Percentiles rank a stretch among this genome's conserved stretches.
Conservation (phyloP, 169 alveolate species). For the Besnoitia besnoiti region DNA sequence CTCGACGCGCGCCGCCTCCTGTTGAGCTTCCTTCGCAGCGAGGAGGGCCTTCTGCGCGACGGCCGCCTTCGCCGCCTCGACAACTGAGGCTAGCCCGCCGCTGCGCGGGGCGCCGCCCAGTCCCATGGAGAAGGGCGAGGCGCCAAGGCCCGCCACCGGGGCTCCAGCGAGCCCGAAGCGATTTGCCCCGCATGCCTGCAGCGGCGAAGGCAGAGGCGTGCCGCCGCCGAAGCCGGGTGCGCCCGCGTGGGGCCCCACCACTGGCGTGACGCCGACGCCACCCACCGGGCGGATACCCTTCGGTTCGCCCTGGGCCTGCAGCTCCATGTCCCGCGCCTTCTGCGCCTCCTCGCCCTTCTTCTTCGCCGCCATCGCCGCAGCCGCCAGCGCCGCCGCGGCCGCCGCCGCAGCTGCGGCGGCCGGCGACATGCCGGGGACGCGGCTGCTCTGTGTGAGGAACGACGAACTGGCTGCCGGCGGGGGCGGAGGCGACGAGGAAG, state of each 20-base stretch:
- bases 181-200: no score
- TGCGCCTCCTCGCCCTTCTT: slow-evolving; percentile 40
- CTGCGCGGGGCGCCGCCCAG: no score
- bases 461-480: no score
- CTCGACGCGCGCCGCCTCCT: background rate
- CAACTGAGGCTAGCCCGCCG: background rate
- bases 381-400: slow-evolving; percentile 41
- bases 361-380: slow-evolving; percentile 43
- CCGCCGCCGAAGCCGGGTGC: background rate
- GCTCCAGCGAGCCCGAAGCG: no score
- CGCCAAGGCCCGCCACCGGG: no score
- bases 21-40: background rate
- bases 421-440: slow-evolving; percentile 44
- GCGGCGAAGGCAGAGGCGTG: background rate
- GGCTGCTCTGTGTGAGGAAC: background rate
- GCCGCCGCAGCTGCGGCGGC: slow-evolving; percentile 43
- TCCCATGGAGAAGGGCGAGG: background rate
- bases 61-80: background rate
- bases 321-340: slow-evolving; percentile 9
- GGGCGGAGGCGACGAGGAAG: background rate
- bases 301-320: background rate
- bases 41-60: slow-evolving; percentile 9
- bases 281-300: background rate
- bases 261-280: no score
- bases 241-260: no score